phyloP scores from a whole-genome alignment of 2,329 filamentous ascomycete species.

The Neopestalotiopsis sp. region DNA sequence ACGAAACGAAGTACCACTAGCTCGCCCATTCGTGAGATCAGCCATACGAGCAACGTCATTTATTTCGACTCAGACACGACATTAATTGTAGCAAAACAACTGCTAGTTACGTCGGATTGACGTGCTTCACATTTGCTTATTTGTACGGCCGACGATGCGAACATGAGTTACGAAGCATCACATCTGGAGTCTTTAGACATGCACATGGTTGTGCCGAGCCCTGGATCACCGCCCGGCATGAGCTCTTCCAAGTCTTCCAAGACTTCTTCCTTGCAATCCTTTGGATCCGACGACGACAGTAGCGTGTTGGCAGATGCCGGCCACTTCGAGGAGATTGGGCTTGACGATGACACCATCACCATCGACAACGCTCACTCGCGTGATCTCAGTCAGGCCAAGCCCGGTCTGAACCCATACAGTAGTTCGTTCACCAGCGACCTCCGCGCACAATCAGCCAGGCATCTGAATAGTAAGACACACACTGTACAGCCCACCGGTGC shows the following conservation, averaged over 20 bases:
- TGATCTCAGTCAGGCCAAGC: slow-evolving; percentile 40
- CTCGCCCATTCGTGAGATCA: no score
- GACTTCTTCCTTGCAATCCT: slow-evolving; percentile 85
- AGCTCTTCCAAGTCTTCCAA: slow-evolving; percentile 87
- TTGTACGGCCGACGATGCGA: slow-evolving; percentile 33
- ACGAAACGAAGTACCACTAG: background rate
- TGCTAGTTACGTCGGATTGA: background rate
- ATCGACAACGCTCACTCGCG: slow-evolving; percentile 40
- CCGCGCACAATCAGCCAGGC: slow-evolving; percentile 39
- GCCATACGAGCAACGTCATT: background rate
- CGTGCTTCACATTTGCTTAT: background rate
- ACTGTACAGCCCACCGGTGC: slow-evolving; percentile 27
- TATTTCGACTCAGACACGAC: background rate
- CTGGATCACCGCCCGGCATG: slow-evolving; percentile 78
- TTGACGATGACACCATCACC: slow-evolving; percentile 70
- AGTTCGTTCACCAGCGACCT: slow-evolving; percentile 51
- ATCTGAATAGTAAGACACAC: slow-evolving; percentile 34
- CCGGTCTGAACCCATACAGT: slow-evolving; percentile 54
- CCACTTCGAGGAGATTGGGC: slow-evolving; percentile 92
- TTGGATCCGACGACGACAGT: slow-evolving; percentile 74
- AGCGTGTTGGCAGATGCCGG: slow-evolving; percentile 73
- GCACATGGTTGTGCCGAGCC: slow-evolving; percentile 46
- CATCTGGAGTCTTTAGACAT: slow-evolving; percentile 40
- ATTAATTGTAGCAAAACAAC: background rate
- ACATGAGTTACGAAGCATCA: slow-evolving; percentile 47